Percentiles rank a stretch among this genome's conserved stretches.
phyloP scores from a whole-genome alignment of 2,329 filamentous ascomycete species.

The Clonostachys byssicola region DNA sequence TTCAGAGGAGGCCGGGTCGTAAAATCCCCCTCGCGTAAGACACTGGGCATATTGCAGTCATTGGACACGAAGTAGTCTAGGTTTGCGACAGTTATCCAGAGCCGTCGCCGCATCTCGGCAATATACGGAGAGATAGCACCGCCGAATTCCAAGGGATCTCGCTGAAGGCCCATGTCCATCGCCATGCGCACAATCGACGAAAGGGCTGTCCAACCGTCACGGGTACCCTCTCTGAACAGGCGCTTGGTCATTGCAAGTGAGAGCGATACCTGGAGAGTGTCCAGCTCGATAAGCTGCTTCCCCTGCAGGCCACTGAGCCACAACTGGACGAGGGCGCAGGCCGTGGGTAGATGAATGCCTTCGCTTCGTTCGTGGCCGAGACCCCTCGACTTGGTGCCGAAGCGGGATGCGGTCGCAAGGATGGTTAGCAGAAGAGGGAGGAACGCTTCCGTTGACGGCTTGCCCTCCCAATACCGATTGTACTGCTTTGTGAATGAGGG shows the following conservation, averaged over 20 bases:
- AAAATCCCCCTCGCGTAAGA: conserved; percentile 48
- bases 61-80: conserved; percentile 52
- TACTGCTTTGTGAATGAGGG: conserved; percentile 48
- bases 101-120: conserved; percentile 46
- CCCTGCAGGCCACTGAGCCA: conserved; percentile 49
- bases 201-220: conserved; percentile 51
- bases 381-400: conserved; percentile 44
- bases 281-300: conserved; percentile 47
- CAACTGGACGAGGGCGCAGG: conserved; percentile 46
- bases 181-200: conserved; percentile 51
- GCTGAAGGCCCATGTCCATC: conserved; percentile 56
- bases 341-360: conserved; percentile 52
- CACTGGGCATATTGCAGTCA: conserved; percentile 44
- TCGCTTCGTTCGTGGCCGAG: conserved; percentile 46
- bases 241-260: conserved; percentile 48
- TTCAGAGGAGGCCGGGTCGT: conserved; percentile 49
- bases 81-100: conserved; percentile 54
- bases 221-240: conserved; percentile 45
- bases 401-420: conserved; percentile 48
- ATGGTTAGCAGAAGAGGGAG: conserved; percentile 49
- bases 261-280: conserved; percentile 48
- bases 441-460: conserved; percentile 41
- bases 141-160: conserved; percentile 50
- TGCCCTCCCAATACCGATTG: conserved; percentile 45
- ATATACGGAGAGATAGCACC: conserved; percentile 43